These are phyloP conservation scores for Stemphylium beticola DNA, from an alignment of 2,329 filamentous ascomycete species.

Conservation along the genomic window DNA sequence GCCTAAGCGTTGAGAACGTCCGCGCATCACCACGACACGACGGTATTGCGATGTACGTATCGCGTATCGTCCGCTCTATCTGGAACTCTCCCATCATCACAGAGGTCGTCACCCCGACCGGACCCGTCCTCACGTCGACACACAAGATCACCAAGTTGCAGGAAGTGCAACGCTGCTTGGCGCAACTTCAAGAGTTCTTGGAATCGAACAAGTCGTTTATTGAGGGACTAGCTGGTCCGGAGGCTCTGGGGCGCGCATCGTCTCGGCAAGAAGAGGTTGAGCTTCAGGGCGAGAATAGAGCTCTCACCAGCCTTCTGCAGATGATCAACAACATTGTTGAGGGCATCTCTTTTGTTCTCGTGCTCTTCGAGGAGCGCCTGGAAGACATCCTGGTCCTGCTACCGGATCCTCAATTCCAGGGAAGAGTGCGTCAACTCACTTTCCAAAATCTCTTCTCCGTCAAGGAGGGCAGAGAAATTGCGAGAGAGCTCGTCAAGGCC, in stretches of 20 bases:
- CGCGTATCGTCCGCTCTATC: constrained; percentile 83
- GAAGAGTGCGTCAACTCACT: constrained; percentile 76
- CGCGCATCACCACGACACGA: constrained; percentile 87
- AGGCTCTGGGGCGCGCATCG: constrained; percentile 76
- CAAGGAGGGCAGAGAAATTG: constrained; percentile 80
- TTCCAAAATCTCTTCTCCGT: constrained; percentile 89
- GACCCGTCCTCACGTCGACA: constrained; percentile 69
- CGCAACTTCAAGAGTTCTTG: constrained; percentile 80
- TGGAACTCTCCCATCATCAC: constrained; percentile 82
- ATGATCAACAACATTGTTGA: constrained; percentile 92
- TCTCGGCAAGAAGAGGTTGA: constrained; percentile 91
- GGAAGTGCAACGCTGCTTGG: constrained; percentile 79
- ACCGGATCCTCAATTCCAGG: constrained; percentile 68
- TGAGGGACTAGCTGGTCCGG: constrained; percentile 89
- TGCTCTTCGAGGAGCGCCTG: constrained; percentile 91
- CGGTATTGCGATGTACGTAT: constrained; percentile 85
- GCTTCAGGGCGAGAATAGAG: constrained; percentile 91
- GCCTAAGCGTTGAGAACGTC: constrained; percentile 77
- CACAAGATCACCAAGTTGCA: constrained; percentile 72
- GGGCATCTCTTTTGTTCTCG: constrained; percentile 93
- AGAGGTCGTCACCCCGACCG: constrained; percentile 60
- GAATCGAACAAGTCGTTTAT: constrained; percentile 89
- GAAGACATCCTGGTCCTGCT: constrained; percentile 84
- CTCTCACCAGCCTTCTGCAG: constrained; percentile 82
- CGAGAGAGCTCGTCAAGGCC: constrained; percentile 92